Conservation (phyloP, 129 eudicot genomes). For the Apium graveolens region DNA sequence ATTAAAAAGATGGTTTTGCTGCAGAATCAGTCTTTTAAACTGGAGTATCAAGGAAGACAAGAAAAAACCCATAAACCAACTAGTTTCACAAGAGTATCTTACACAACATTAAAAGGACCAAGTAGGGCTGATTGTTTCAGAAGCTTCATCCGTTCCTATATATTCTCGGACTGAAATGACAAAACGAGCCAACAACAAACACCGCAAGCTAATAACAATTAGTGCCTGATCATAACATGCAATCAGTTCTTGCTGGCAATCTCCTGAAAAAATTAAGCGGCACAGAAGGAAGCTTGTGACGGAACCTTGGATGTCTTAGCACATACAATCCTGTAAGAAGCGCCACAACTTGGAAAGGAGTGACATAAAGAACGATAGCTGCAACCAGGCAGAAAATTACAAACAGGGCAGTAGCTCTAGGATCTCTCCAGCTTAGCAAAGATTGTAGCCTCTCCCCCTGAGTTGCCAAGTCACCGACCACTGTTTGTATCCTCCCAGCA, state of each 20-base stretch:
- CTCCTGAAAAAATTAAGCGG: conserved; percentile 65
- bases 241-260: conserved; percentile 61
- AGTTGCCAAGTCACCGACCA: conserved; percentile 71
- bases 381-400: conserved; percentile 46
- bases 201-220: not conserved
- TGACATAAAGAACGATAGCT: conserved; percentile 52
- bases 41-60: not conserved
- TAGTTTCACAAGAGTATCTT: too few relatives aligned
- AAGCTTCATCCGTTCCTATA: not conserved
- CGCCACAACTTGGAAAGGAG: conserved; percentile 51
- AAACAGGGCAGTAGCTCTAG: conserved; percentile 59
- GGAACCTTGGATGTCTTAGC: conserved; percentile 63
- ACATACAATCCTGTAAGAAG: conserved; percentile 39
- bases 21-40: not conserved
- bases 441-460: conserved; percentile 71
- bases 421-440: conserved; percentile 71
- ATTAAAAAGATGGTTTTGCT: not conserved
- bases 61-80: not conserved
- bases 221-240: conserved; percentile 41
- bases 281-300: conserved; percentile 66
- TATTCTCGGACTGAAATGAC: not conserved
- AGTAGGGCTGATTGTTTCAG: not conserved
- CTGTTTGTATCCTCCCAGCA: conserved; percentile 76
- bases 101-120: not conserved
- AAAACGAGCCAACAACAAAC: too few relatives aligned